These are phyloP conservation scores for Sonneratia caseolaris DNA, from an alignment of 345 rosid genomes.

Conservation along the genomic window DNA sequence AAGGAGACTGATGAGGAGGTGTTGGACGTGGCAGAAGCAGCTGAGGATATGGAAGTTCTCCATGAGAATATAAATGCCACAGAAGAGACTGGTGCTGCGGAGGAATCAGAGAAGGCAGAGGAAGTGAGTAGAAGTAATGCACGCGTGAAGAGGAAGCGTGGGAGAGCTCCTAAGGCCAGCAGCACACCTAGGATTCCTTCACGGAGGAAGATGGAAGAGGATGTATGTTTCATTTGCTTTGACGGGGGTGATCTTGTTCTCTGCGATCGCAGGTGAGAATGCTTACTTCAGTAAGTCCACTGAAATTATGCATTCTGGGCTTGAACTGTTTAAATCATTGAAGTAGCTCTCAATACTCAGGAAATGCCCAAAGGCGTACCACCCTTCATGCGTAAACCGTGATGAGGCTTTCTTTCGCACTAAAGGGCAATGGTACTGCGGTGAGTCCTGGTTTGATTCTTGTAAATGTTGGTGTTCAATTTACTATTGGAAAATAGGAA, in stretches of 20 bases:
- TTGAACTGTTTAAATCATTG: conserved; percentile 1
- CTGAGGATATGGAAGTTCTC: conserved; percentile 21
- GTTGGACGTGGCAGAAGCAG: conserved; percentile 18
- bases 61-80: conserved; percentile 14
- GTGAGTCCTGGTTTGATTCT: conserved; percentile 28
- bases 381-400: conserved; percentile 78
- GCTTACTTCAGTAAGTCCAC: not conserved
- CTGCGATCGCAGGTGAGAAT: conserved; percentile 84
- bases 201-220: conserved; percentile 80
- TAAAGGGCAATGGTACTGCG: conserved; percentile 93
- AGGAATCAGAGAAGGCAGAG: conserved; percentile 23
- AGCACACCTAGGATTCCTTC: conserved; percentile 29
- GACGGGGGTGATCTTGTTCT: conserved; percentile 96
- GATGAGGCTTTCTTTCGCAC: conserved; percentile 85
- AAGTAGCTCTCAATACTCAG: conserved; percentile 24
- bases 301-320: not conserved
- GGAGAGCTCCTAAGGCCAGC: conserved; percentile 30
- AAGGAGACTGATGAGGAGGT: conserved; percentile 1
- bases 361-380: conserved; percentile 99
- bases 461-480: not conserved
- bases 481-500: not conserved
- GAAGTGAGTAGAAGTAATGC: conserved; percentile 33
- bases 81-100: conserved; percentile 18
- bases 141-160: conserved; percentile 70
- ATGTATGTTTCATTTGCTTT: conserved; percentile 93